phyloP scores from a whole-genome alignment of 2,329 filamentous ascomycete species.

The Fusarium dlaminii region DNA sequence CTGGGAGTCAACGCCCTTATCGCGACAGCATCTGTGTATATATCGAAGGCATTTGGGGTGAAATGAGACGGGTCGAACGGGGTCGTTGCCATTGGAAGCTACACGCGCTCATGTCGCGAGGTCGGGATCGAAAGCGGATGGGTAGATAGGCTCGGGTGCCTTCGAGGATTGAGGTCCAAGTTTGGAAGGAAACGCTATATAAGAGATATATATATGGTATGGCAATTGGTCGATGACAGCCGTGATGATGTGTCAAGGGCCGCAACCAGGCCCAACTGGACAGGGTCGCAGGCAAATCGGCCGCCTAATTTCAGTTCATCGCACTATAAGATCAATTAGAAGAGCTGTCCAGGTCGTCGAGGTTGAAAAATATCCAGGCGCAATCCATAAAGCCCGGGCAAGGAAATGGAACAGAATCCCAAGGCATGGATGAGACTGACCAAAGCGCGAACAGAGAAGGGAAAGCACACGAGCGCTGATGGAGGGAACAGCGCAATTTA shows the following conservation, averaged over 20 bases:
- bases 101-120: constrained; percentile 44
- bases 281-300: constrained; percentile 47
- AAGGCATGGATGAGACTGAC: constrained; percentile 31
- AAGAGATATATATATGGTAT: background rate
- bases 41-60: constrained; percentile 62
- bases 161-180: background rate
- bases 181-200: background rate
- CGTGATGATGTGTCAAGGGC: constrained; percentile 39
- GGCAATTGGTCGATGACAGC: constrained; percentile 23
- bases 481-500: constrained; percentile 29
- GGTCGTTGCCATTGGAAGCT: constrained; percentile 61
- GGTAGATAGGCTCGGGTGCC: constrained; percentile 11
- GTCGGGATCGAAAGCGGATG: constrained; percentile 1
- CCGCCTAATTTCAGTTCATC: constrained; percentile 49
- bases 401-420: constrained; percentile 7
- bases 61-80: constrained; percentile 57
- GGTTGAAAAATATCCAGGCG: constrained; percentile 5
- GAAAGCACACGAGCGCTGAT: background rate
- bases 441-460: constrained; percentile 23
- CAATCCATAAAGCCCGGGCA: constrained; percentile 19
- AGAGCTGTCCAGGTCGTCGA: constrained; percentile 10
- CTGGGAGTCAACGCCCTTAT: constrained; percentile 40
- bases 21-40: constrained; percentile 60
- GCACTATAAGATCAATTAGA: constrained; percentile 39
- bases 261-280: constrained; percentile 46